Percentiles rank a stretch among this genome's conserved stretches.
Evolutionary conservation across 352 stramenopile species (phyloP).

Genomic region (Phytophthora litchii): DNA sequence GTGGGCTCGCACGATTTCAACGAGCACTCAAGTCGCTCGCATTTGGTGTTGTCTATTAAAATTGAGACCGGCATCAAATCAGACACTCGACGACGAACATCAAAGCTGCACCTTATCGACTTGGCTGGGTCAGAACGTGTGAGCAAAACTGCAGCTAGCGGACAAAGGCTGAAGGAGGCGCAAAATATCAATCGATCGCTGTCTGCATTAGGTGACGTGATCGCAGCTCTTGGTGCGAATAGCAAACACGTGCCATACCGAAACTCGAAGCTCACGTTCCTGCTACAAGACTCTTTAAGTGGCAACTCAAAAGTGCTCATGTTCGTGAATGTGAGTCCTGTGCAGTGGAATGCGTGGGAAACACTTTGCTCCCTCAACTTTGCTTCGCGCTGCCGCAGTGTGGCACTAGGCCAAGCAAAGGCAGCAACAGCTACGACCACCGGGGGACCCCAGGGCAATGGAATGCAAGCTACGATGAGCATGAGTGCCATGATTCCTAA

Average conservation of each 20-base stretch:
- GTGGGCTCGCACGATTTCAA: constrained; percentile 93
- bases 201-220: constrained; percentile 94
- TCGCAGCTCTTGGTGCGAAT: constrained; percentile 85
- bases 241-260: constrained; percentile 96
- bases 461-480: constrained; percentile 41
- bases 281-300: constrained; percentile 85
- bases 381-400: constrained; percentile 85
- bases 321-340: constrained; percentile 90
- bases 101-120: constrained; percentile 91
- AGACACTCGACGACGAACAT: constrained; percentile 47
- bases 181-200: constrained; percentile 97
- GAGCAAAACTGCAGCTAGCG: constrained; percentile 91
- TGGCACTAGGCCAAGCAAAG: constrained; percentile 89
- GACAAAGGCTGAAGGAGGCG: constrained; percentile 94
- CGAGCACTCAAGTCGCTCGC: constrained; percentile 90
- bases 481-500: constrained; percentile 42
- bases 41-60: constrained; percentile 91
- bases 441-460: constrained; percentile 23
- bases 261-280: constrained; percentile 95
- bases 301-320: constrained; percentile 86
- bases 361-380: constrained; percentile 93
- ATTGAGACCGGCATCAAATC: constrained; percentile 64
- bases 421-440: constrained; percentile 20
- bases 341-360: constrained; percentile 88
- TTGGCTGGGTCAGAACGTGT: constrained; percentile 88